phyloP scores from a whole-genome alignment of 2,329 filamentous ascomycete species.

The Leptographium lundbergii region DNA sequence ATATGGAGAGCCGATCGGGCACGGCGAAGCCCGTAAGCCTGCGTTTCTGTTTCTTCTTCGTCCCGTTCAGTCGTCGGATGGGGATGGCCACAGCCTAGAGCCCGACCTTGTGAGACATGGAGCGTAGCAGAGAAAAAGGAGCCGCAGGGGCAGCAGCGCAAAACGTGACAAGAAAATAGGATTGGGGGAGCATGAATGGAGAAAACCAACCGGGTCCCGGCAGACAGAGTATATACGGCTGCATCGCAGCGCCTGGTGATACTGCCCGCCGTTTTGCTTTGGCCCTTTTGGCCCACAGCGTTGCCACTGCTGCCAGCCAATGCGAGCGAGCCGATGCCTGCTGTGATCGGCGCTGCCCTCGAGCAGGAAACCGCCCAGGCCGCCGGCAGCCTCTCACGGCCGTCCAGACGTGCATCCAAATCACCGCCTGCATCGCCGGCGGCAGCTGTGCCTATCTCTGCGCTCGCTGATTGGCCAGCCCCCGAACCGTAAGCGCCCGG shows the following conservation, averaged over 20 bases:
- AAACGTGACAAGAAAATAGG: neutral
- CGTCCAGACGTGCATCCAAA: constrained; percentile 2
- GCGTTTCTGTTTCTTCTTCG: neutral
- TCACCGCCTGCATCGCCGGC: constrained; percentile 13
- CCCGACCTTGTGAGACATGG: constrained; percentile 7
- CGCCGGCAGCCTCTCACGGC: neutral
- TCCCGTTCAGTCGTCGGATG: constrained; percentile 2
- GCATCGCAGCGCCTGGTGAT: constrained; percentile 11
- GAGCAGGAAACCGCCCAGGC: neutral
- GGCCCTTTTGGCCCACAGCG: neutral
- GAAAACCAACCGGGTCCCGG: neutral
- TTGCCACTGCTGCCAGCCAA: no score
- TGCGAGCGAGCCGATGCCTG: neutral
- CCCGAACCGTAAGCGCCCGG: constrained; percentile 16
- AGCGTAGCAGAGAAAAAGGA: neutral
- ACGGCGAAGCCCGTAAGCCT: no score
- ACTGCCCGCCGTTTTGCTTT: constrained; percentile 2
- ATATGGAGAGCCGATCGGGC: neutral
- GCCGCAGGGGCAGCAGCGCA: neutral
- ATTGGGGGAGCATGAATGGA: neutral
- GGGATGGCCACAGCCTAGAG: constrained; percentile 4
- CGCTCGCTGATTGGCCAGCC: constrained; percentile 28
- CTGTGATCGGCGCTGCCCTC: neutral
- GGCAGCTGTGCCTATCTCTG: constrained; percentile 13
- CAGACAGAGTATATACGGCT: neutral